Evolutionary conservation across 148 eudicot genomes (phyloP).

Genomic region (Chenopodium quinoa): DNA sequence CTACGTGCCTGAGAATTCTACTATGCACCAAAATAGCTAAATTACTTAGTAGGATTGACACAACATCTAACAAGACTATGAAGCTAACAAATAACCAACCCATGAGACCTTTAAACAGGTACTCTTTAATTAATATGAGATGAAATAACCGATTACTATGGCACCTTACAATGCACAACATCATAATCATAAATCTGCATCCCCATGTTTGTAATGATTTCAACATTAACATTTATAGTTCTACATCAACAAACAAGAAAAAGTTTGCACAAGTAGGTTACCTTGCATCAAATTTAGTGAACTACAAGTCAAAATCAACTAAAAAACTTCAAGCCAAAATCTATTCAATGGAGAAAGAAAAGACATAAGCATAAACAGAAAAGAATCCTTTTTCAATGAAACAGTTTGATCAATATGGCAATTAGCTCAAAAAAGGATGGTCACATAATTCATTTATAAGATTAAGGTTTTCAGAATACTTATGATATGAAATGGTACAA

Average conservation of each 20-base stretch:
- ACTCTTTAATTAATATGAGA: too few species aligned
- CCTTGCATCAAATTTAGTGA: background rate
- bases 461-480: background rate
- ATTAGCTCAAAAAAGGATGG: background rate
- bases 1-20: background rate
- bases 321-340: background rate
- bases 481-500: conserved; percentile 3
- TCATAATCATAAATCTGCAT: background rate
- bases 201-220: background rate
- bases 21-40: background rate
- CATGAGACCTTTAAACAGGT: background rate
- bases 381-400: background rate
- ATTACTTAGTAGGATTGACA: background rate
- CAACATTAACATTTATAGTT: background rate
- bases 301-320: background rate
- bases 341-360: background rate
- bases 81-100: background rate
- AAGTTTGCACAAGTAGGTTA: background rate
- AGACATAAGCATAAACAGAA: background rate
- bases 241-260: background rate
- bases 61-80: background rate
- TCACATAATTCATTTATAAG: background rate
- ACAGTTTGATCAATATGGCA: background rate
- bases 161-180: background rate
- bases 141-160: background rate